Conservation (phyloP, 1,284 basidiomycete genomes). For the Ustilago sp. region DNA sequence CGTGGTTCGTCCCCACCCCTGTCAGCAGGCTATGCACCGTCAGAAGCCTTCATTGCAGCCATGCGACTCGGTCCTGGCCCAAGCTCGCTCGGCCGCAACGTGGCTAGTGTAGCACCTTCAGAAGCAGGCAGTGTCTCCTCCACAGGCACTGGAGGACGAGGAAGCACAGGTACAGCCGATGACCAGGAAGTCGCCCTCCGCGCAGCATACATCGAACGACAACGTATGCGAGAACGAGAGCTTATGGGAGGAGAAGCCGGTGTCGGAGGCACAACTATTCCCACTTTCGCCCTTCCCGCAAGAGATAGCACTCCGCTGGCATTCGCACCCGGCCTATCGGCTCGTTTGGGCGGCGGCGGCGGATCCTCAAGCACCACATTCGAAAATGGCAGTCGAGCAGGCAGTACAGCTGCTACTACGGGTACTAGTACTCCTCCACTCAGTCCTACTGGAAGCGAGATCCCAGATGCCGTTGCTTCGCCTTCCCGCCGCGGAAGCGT, state of each 20-base stretch:
- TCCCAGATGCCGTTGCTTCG: slow-evolving; percentile 45
- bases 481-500: slow-evolving; percentile 46
- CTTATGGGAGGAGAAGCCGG: slow-evolving; percentile 61
- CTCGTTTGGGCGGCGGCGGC: slow-evolving; percentile 34
- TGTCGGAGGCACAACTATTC: slow-evolving; percentile 55
- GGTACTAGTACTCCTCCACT: slow-evolving; percentile 56
- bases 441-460: slow-evolving; percentile 43
- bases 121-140: slow-evolving; percentile 59
- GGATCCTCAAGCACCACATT: slow-evolving; percentile 16
- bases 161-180: slow-evolving; percentile 42
- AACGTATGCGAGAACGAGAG: slow-evolving; percentile 62
- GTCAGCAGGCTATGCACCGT: slow-evolving; percentile 31
- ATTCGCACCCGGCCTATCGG: slow-evolving; percentile 45
- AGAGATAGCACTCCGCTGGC: slow-evolving; percentile 39
- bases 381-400: slow-evolving; percentile 51
- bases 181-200: slow-evolving; percentile 54
- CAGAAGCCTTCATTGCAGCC: slow-evolving; percentile 32
- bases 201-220: slow-evolving; percentile 60
- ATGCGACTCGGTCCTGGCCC: slow-evolving; percentile 39
- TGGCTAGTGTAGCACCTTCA: slow-evolving; percentile 53
- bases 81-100: slow-evolving; percentile 49
- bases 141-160: slow-evolving; percentile 46
- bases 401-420: slow-evolving; percentile 59
- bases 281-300: slow-evolving; percentile 38
- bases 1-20: slow-evolving; percentile 34